Evolutionary conservation across 148 eudicot species (phyloP), one percentile per base, ranked within the genome.

Genomic region (Amaranthus palmeri): DNA sequence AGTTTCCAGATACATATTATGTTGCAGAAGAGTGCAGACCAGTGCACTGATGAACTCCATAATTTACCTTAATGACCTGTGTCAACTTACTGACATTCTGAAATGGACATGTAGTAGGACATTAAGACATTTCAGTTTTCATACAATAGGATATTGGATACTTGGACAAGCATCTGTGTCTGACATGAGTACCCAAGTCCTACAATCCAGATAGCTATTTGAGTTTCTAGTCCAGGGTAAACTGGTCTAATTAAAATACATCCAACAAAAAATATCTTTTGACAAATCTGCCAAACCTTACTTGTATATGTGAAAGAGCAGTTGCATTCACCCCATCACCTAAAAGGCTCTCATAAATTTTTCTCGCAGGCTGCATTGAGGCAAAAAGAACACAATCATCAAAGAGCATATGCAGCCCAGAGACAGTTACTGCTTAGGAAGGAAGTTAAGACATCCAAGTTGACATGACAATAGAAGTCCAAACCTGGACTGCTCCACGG

Each of bases 401-500:
- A 68, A 45, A 15, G 25, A 50, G 50, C 44, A 45, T 53, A 58
- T 12, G 59, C 17, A 49, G 50, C 43, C 60, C 17, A 64, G 65
- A 63, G 47, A 65, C 47, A 55, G 12, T 8, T 4, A 36, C 12
- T 4, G 18, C 14, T 45, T 54, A 49, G 5, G 49, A 17, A 18
- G 0, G 43, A 53, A 18, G 57, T 44, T 44, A 46, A 59, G 10
- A 55, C 64, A 56, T 0, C n/a, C 18, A 49, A 54, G 45, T 36
- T 57, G 18, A n/a, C 17, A 51, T 12, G 61, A 59, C 58, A 57
- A 50, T 44, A 66, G 44, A 67, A 41, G 36, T 65, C 48, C 55
- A 66, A 51, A 95, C 99, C 92, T 92, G 97, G 77, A 86, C 78
- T 45, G 96, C 90, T 80, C 99, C 99, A 78, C 90, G 96, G 36